Base-by-base conservation (phyloP, 1,284 basidiomycete species). In the Sporisorium graminicola region DNA sequence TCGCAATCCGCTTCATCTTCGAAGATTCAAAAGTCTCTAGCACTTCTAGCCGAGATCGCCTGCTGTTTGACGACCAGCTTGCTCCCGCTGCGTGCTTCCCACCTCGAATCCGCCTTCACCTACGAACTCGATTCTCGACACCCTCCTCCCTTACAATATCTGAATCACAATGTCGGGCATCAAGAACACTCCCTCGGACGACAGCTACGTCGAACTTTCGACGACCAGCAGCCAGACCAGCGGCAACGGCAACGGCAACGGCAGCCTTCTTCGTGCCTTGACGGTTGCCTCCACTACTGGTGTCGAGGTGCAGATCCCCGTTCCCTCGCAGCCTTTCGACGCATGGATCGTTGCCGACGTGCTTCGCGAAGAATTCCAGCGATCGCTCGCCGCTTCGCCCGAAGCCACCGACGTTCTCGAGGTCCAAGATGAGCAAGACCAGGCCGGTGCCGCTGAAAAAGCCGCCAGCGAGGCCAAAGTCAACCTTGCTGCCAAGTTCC, bases 401-500 rank as follows among this genome's bases (percentile, higher is more conserved):
- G 78, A 58, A 52, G 76, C 77, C 40, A 63, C 49, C 52, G 74
- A 76, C 43, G 57, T 51, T 24, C 65, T 76, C 59, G 74, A 76
- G 57, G 69, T 76, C 9, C 44, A 78, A 35, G 82, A 82, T 40
- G 79, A 81, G 40, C 80, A 81, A 26, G 80, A 82, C 27, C 77
- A 74, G 18, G 77, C 78, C 40, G 72, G 56, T 42, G 63, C 65
- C 29, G 61, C 55, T 35, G 75, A 59, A 27, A 73, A 71, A 54
- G 70, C 44, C 27, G 76, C 65, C 4, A 49, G 68, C 18, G 65
- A 71, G 33, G 73, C 71, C 60, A 62, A 63, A 52, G 63, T 86
- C 57, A 75, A 79, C 60, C 74, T 86, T 24, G 68, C 78, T 49
- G 75, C 82, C 72, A 84, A 85, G 75, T 86, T 85, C 80, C 78